Conservation (phyloP, 2,329 filamentous ascomycete species). For the Paecilomyces sp. region DNA sequence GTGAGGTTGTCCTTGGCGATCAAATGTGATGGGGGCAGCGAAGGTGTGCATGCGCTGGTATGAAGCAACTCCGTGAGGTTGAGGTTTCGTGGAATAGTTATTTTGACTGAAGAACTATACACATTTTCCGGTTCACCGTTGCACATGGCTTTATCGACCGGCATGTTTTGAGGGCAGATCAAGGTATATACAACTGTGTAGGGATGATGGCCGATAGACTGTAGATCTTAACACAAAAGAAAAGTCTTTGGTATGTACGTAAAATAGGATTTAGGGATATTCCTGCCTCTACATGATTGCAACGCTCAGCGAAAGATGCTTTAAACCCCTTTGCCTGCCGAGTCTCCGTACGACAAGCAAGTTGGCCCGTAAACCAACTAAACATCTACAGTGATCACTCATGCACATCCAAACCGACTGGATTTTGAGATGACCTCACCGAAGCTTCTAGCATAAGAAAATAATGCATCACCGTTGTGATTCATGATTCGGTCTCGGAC, state of each 20-base stretch:
- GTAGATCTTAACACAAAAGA: background rate
- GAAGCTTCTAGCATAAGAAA: background rate
- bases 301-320: background rate
- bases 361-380: background rate
- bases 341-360: background rate
- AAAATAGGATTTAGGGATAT: background rate
- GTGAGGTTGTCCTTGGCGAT: constrained; percentile 39
- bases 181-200: background rate
- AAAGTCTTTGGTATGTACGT: background rate
- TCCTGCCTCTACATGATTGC: background rate
- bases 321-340: background rate
- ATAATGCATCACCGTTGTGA: background rate
- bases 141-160: background rate
- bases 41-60: constrained; percentile 16
- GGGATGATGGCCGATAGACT: background rate
- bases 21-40: constrained; percentile 36
- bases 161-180: background rate
- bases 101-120: background rate
- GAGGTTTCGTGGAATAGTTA: constrained; percentile 28
- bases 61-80: constrained; percentile 42
- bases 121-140: background rate
- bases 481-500: background rate
- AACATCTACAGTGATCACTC: background rate
- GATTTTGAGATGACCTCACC: background rate
- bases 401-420: background rate